phyloP scores from a whole-genome alignment of 2,329 filamentous ascomycete genomes.

The Plectosphaerella plurivora region DNA sequence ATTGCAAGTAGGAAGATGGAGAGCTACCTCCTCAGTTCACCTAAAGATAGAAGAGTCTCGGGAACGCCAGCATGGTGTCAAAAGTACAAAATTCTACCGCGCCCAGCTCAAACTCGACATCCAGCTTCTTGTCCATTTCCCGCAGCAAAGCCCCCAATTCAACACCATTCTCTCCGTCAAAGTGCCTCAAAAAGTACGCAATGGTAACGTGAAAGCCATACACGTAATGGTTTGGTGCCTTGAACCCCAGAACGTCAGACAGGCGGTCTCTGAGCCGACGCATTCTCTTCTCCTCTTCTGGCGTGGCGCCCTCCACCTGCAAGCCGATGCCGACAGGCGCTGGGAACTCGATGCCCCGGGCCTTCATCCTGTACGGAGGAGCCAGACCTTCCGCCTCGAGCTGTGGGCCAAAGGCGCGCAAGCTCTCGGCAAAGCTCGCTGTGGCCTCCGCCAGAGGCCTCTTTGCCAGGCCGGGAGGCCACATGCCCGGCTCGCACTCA shows the following conservation, averaged over 20 bases:
- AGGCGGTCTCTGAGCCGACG: conserved; percentile 9
- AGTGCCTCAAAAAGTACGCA: conserved; percentile 15
- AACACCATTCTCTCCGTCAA: conserved; percentile 10
- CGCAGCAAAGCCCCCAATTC: conserved; percentile 11
- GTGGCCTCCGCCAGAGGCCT: conserved; percentile 9
- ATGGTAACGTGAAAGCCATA: conserved; percentile 17
- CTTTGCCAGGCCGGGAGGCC: conserved; percentile 11
- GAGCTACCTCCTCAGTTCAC: no score
- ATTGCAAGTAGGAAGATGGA: no score
- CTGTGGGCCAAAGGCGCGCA: conserved; percentile 6
- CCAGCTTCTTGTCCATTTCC: conserved; percentile 7
- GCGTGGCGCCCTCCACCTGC: conserved; percentile 12
- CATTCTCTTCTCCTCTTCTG: conserved; percentile 15
- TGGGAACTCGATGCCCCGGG: conserved; percentile 2
- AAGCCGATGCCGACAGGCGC: conserved; percentile 6
- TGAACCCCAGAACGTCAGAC: conserved; percentile 12
- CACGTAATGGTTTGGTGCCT: conserved; percentile 14
- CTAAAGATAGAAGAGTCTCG: conserved; percentile 13
- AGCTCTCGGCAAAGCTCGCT: conserved; percentile 5
- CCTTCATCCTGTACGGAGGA: conserved; percentile 12
- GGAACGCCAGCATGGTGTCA: conserved; percentile 16
- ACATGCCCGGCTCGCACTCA: conserved; percentile 13
- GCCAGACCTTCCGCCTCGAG: conserved; percentile 9
- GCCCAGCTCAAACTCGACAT: conserved; percentile 15
- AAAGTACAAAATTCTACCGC: conserved; percentile 17